Evolutionary conservation across 257 asterid species (phyloP).

Genomic region (Sherardia arvensis): DNA sequence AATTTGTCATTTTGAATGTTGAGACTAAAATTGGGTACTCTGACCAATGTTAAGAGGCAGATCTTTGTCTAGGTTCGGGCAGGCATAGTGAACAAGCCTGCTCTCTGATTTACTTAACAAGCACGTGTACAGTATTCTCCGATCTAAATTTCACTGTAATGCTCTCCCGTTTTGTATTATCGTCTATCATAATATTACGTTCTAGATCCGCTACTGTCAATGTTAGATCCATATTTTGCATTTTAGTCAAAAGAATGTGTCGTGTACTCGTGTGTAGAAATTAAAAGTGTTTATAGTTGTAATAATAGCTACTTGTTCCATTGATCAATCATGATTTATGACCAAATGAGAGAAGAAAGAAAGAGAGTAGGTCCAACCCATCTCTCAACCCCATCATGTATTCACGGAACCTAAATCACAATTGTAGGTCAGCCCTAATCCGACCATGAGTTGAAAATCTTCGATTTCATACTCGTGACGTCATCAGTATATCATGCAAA

Average conservation of each 20-base stretch:
- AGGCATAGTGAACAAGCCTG: no score
- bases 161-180: no score
- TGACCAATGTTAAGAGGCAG: no score
- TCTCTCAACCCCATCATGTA: constrained; percentile 25
- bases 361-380: constrained; percentile 19
- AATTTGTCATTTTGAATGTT: no score
- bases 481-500: constrained; percentile 4
- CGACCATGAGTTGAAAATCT: not conserved
- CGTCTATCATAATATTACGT: no score
- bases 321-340: constrained; percentile 16
- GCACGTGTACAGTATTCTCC: no score
- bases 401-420: constrained; percentile 11
- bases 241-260: not conserved
- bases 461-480: constrained; percentile 8
- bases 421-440: not conserved
- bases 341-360: constrained; percentile 11
- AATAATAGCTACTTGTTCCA: constrained; percentile 7
- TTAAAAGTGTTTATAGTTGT: not conserved
- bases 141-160: no score
- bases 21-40: no score
- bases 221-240: no score
- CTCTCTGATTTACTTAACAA: no score
- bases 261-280: constrained; percentile 9
- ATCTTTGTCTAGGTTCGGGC: no score
- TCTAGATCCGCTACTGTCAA: no score